These are phyloP conservation scores for Apiospora malaysiana DNA, from an alignment of 2,329 filamentous ascomycete species.

Conservation along the genomic window DNA sequence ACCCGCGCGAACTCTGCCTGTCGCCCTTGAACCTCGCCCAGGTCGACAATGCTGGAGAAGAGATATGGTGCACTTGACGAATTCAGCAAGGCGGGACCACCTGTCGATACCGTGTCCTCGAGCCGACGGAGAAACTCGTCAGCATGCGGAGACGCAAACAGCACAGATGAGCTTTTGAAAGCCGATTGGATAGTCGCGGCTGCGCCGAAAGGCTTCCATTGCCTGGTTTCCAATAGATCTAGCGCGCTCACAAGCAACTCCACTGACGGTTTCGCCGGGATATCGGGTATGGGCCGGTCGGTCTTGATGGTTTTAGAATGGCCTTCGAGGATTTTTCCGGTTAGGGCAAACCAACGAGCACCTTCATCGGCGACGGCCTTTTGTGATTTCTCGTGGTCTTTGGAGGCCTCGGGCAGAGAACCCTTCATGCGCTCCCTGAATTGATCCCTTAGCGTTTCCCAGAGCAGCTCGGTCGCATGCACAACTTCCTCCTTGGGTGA, in stretches of 20 bases:
- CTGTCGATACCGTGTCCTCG: conserved; percentile 56
- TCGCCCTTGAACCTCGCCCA: conserved; percentile 51
- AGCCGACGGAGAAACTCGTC: conserved; percentile 51
- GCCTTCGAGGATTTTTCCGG: conserved; percentile 50
- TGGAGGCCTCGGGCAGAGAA: conserved; percentile 82
- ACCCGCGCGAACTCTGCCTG: conserved; percentile 45
- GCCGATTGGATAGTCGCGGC: conserved; percentile 52
- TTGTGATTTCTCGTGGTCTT: conserved; percentile 77
- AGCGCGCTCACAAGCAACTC: conserved; percentile 44
- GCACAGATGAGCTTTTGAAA: conserved; percentile 46
- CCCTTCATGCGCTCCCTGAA: conserved; percentile 72
- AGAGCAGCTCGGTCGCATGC: conserved; percentile 60
- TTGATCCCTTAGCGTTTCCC: conserved; percentile 64
- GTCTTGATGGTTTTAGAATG: conserved; percentile 35
- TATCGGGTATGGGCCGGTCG: conserved; percentile 37
- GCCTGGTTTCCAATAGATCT: conserved; percentile 53
- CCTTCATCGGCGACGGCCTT: conserved; percentile 69
- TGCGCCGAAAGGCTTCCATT: conserved; percentile 63
- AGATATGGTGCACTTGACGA: conserved; percentile 74
- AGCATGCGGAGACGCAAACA: conserved; percentile 45
- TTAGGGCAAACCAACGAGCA: conserved; percentile 69
- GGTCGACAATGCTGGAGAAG: conserved; percentile 66
- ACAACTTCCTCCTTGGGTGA: conserved; percentile 50
- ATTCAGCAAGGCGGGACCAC: conserved; percentile 63
- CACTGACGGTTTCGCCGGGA: conserved; percentile 38